Conservation (phyloP, 345 rosid genomes). For the Eucalyptus pumila region DNA sequence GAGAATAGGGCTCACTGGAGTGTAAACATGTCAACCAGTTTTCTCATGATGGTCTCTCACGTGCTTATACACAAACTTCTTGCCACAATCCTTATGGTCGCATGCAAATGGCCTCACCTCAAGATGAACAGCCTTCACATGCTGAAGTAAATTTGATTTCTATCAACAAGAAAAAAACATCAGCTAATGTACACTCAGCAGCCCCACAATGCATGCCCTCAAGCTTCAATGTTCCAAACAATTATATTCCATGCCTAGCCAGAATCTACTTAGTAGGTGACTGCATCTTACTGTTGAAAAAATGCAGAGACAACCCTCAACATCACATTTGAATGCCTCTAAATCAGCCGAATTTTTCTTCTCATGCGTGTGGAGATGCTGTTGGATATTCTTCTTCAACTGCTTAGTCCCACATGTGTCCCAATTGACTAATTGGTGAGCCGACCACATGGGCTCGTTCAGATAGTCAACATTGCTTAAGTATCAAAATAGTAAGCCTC, state of each 20-base stretch:
- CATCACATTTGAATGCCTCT: slow-evolving; percentile 33
- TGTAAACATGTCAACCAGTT: too few species aligned
- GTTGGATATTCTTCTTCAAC: slow-evolving; percentile 61
- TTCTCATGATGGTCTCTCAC: too few species aligned
- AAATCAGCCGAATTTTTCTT: slow-evolving; percentile 6
- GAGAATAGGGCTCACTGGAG: too few species aligned
- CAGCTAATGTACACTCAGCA: neutral
- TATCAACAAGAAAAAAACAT: slow-evolving; percentile 9
- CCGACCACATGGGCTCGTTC: slow-evolving; percentile 38
- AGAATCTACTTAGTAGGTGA: slow-evolving; percentile 10
- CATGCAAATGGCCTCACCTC: too few species aligned
- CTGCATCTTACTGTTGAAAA: slow-evolving; percentile 46
- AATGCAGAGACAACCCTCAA: slow-evolving; percentile 39
- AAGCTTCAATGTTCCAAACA: slow-evolving; percentile 3
- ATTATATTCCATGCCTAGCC: neutral
- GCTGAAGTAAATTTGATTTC: slow-evolving; percentile 65
- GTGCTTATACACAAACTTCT: too few species aligned
- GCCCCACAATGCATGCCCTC: neutral
- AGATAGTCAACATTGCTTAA: slow-evolving; percentile 61
- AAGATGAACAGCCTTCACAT: too few species aligned
- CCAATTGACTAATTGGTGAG: slow-evolving; percentile 52
- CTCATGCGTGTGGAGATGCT: slow-evolving; percentile 57
- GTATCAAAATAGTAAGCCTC: slow-evolving; percentile 66
- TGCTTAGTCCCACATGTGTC: slow-evolving; percentile 52
- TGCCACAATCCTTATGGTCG: too few species aligned